Evolutionary conservation across 2,329 filamentous ascomycete genomes (phyloP), one percentile per base, ranked within the genome.

Genomic region (Didymella arachidicola): DNA sequence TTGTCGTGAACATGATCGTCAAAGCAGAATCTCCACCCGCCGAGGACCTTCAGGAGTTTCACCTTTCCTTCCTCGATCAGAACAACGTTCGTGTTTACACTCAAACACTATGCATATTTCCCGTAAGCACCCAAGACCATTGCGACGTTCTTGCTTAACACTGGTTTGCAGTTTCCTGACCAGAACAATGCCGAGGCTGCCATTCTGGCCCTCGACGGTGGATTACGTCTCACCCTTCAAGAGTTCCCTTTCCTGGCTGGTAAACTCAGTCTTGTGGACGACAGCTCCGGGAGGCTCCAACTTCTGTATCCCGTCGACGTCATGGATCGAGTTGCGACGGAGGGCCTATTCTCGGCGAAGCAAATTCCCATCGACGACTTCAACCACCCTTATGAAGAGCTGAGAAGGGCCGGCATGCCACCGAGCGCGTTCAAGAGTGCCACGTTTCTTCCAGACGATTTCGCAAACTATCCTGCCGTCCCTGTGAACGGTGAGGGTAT

Each of bases 61-160:
- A 74, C 50, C 65, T 76, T 8, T 72, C 72, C 16, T 62, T 66
- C 43, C 30, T 71, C 19, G 73, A 76, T 46, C 72, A 76, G 39
- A 72, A 71, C 47, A 66, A 67, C 11, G 72, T 72, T 53, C 70
- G 73, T 38, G 70, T 71, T 7, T 74, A 75, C 57, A 73, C 67
- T 12, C 72, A 71, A 42, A 69, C 67, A 10, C 61, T 76, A 18
- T 63, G 65, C 39, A 66, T 74, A 0, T 76, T 76, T 38, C 72
- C 72, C 4, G 68, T 69, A 51, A 46, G 66, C 58, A n/a, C 16
- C 38, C 14, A 18, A 16, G 5, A 22, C 34, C 5, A n/a, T 6
- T 14, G 12, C 11, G 5, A 29, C 44, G n/a, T 36, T 38, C 16
- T 22, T 10, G 34, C 59, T 60, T 25, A 60, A 44, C 6, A 12